Conservation (phyloP, 352 stramenopile species). For the Pythium brachiatum region DNA sequence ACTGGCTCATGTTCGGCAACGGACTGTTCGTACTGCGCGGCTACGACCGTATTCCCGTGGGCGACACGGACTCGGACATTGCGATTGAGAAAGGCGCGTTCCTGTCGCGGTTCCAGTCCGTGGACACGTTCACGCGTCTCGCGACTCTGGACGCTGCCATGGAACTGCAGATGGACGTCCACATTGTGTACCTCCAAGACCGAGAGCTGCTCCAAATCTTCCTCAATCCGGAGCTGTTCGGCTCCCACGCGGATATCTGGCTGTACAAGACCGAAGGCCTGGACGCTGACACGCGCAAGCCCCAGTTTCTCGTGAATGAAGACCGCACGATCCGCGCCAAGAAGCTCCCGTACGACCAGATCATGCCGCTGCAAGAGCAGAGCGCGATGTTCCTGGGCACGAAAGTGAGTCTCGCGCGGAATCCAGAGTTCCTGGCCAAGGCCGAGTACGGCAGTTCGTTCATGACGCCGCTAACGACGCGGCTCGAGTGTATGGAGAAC, state of each 20-base stretch:
- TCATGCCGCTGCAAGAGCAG: conserved; percentile 49
- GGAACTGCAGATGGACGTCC: conserved; percentile 44
- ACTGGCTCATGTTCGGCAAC: conserved; percentile 75
- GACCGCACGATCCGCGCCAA: conserved; percentile 72
- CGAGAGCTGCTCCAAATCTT: conserved; percentile 72
- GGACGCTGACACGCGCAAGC: conserved; percentile 27
- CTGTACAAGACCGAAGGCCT: conserved; percentile 56
- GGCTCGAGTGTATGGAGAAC: conserved; percentile 82
- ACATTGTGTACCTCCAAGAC: conserved; percentile 49
- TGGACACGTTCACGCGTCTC: conserved; percentile 53
- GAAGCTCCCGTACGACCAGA: conserved; percentile 58
- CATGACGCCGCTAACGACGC: conserved; percentile 69
- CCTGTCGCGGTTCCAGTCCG: conserved; percentile 41
- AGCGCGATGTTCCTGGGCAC: conserved; percentile 51
- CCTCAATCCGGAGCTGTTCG: conserved; percentile 38
- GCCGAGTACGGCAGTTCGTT: conserved; percentile 68
- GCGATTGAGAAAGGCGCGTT: conserved; percentile 61
- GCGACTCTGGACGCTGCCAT: conserved; percentile 41
- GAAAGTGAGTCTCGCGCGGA: conserved; percentile 46
- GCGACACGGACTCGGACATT: conserved; percentile 80
- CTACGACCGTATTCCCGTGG: conserved; percentile 58
- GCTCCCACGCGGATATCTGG: conserved; percentile 78
- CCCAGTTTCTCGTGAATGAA: conserved; percentile 61
- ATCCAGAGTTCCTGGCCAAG: conserved; percentile 55
- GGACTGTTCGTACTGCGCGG: conserved; percentile 70